Evolutionary conservation across 2,329 filamentous ascomycete species (phyloP).

Genomic region (Paraphaeosphaeria minitans): DNA sequence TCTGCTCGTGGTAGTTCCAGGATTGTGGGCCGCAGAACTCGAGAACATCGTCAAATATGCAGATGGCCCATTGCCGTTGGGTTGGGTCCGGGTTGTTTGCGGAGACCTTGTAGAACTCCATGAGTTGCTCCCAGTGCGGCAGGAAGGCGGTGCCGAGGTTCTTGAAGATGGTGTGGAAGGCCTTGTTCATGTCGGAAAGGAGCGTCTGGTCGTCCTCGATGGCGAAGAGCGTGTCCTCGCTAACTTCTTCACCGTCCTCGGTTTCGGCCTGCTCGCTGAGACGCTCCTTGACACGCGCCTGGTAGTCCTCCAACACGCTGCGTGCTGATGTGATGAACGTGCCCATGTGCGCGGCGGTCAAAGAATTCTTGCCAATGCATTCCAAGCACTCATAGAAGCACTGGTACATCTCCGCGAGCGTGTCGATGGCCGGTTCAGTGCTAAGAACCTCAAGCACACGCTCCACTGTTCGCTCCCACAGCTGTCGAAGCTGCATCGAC

Average conservation of each 20-base stretch:
- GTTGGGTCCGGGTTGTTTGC: constrained; percentile 81
- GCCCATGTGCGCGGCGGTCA: constrained; percentile 78
- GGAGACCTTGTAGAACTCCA: constrained; percentile 85
- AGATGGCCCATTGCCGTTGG: constrained; percentile 97
- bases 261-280: constrained; percentile 82
- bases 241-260: constrained; percentile 88
- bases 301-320: constrained; percentile 90
- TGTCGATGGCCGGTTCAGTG: constrained; percentile 94
- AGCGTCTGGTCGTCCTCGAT: constrained; percentile 98
- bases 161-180: constrained; percentile 98
- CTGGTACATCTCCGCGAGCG: constrained; percentile 97
- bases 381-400: constrained; percentile 99
- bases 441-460: constrained; percentile 93
- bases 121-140: constrained; percentile 82
- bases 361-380: constrained; percentile 83
- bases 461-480: constrained; percentile 85
- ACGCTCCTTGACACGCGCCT: constrained; percentile 80
- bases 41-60: constrained; percentile 96
- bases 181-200: constrained; percentile 99
- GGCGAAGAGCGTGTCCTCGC: constrained; percentile 83
- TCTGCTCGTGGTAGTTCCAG: constrained; percentile 83
- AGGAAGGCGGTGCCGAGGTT: constrained; percentile 87
- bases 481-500: constrained; percentile 76
- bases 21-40: constrained; percentile 94
- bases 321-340: constrained; percentile 86